phyloP scores from a whole-genome alignment of 495 filamentous ascomycete species.

The Letharia lupina region DNA sequence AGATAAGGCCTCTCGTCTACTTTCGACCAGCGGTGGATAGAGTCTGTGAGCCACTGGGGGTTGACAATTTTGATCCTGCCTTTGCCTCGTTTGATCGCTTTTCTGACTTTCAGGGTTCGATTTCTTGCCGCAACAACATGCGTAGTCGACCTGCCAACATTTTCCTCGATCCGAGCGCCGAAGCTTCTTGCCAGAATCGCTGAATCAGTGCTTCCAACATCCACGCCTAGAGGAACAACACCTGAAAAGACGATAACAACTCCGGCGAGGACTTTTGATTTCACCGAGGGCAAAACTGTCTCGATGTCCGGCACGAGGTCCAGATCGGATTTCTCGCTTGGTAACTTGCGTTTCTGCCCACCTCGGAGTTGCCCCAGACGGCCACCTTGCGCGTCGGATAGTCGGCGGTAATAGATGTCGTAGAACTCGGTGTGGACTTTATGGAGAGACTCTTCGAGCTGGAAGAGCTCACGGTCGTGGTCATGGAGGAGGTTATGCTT shows the following conservation, averaged over 20 bases:
- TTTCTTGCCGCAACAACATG: constrained; percentile 66
- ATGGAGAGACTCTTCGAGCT: constrained; percentile 64
- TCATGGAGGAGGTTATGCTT: constrained; percentile 78
- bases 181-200: constrained; percentile 77
- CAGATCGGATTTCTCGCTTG: constrained; percentile 42
- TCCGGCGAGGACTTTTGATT: constrained; percentile 58
- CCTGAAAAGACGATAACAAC: constrained; percentile 78
- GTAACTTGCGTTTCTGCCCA: constrained; percentile 43
- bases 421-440: constrained; percentile 73
- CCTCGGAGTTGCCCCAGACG: constrained; percentile 52
- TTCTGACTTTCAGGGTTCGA: constrained; percentile 80
- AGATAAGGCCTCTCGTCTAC: constrained; percentile 69
- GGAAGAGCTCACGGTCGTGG: constrained; percentile 69
- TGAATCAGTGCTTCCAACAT: constrained; percentile 71
- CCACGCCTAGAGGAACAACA: constrained; percentile 70
- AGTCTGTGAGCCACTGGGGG: constrained; percentile 80
- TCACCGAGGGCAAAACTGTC: constrained; percentile 68
- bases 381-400: constrained; percentile 44
- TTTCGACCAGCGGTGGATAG: constrained; percentile 66
- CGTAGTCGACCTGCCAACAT: constrained; percentile 51
- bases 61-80: constrained; percentile 73
- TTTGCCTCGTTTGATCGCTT: constrained; percentile 60
- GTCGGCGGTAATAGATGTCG: constrained; percentile 59
- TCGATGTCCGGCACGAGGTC: constrained; percentile 77
- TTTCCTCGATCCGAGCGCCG: constrained; percentile 61